Conservation (phyloP, 352 stramenopile genomes). For the Globisporangium splendens region DNA sequence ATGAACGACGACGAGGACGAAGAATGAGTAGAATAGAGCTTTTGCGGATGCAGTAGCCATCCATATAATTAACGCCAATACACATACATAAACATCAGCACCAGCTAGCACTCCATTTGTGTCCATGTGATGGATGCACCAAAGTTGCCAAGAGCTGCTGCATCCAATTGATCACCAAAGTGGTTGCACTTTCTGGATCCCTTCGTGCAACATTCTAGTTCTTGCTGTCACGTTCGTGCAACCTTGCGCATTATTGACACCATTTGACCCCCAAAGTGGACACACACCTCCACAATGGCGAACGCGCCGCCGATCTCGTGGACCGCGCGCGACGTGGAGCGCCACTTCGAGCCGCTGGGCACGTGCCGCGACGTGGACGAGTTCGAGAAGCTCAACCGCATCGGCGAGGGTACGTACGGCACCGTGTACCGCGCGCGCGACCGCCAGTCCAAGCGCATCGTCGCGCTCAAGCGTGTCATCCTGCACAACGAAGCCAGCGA, state of each 20-base stretch:
- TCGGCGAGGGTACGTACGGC: constrained; percentile 83
- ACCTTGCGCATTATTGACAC: too few relatives aligned
- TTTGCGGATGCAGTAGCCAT: neutral
- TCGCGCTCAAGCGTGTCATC: constrained; percentile 91
- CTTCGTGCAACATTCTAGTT: too few relatives aligned
- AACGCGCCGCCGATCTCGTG: neutral
- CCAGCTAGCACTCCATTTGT: too few relatives aligned
- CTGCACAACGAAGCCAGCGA: constrained; percentile 89
- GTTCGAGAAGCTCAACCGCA: constrained; percentile 77
- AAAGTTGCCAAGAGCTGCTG: too few relatives aligned
- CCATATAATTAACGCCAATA: constrained; percentile 2
- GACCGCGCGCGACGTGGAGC: constrained; percentile 16
- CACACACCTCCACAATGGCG: neutral
- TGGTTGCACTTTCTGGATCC: too few relatives aligned
- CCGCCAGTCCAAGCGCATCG: constrained; percentile 50
- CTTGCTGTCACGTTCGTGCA: too few relatives aligned
- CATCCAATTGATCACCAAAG: too few relatives aligned
- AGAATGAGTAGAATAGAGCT: constrained; percentile 13
- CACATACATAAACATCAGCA: neutral
- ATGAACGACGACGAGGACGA: constrained; percentile 42
- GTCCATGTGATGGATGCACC: too few relatives aligned
- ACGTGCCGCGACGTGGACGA: constrained; percentile 53
- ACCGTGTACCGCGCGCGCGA: constrained; percentile 88
- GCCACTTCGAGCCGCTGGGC: constrained; percentile 45
- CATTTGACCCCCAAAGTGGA: neutral